These are phyloP conservation scores for Gamsiella multidivaricata DNA, from an alignment of 192 early-diverging fungal species.

Conservation along the genomic window DNA sequence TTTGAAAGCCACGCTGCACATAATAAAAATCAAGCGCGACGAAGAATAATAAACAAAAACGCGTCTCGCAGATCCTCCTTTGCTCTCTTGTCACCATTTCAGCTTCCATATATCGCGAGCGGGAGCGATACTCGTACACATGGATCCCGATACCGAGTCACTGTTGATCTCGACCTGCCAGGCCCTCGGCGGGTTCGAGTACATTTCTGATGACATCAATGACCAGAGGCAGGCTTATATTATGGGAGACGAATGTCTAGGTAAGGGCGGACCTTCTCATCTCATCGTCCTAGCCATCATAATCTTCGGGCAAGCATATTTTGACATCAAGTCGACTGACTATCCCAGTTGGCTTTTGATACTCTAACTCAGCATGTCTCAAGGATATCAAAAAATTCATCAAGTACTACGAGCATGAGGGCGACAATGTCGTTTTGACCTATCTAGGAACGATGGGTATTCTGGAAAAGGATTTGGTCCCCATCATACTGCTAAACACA, in stretches of 20 bases:
- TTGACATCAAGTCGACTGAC: not conserved
- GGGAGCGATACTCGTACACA: not conserved
- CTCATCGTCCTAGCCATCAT: not conserved
- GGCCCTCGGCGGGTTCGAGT: constrained; percentile 85
- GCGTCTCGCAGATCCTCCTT: too few species aligned
- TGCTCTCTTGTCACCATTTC: too few species aligned
- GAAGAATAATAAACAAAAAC: too few species aligned
- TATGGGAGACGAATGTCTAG: constrained; percentile 84
- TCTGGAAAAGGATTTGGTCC: constrained; percentile 81
- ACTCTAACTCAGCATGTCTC: constrained; percentile 72
- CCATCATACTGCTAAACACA: constrained; percentile 68
- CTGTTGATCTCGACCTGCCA: constrained; percentile 80
- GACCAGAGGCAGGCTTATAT: constrained; percentile 67
- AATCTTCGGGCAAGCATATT: not conserved
- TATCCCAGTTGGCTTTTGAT: not conserved
- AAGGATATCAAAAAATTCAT: constrained; percentile 90
- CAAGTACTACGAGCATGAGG: constrained; percentile 75
- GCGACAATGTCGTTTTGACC: constrained; percentile 67
- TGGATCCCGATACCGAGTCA: constrained; percentile 53
- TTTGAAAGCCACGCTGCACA: too few species aligned
- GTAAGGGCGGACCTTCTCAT: constrained; percentile 56
- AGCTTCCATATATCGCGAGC: too few species aligned
- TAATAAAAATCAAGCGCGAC: too few species aligned
- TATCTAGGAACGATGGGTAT: constrained; percentile 82
- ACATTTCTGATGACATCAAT: constrained; percentile 50